A percentile compares a stretch with the other conserved stretches of the same genome.
Evolutionary conservation across 768 basidiomycete genomes (phyloP).

Genomic region (Aureoboletus auriporus): DNA sequence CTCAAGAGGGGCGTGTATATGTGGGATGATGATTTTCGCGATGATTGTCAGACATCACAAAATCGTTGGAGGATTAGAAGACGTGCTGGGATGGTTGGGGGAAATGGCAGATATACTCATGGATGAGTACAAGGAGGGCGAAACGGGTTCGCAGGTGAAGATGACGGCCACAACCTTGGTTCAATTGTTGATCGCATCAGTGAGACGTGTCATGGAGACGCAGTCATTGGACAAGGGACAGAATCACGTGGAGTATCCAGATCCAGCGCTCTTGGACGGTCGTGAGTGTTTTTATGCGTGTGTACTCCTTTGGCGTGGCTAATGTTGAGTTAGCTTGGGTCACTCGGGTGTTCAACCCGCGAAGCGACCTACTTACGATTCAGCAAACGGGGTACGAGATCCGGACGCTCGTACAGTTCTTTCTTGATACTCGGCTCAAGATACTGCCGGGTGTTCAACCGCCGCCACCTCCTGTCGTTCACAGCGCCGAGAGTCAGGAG

Average conservation of each 20-base stretch:
- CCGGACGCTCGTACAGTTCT: slow-evolving; percentile 52
- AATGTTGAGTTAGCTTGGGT: slow-evolving; percentile 49
- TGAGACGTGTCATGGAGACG: slow-evolving; percentile 48
- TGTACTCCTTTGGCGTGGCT: slow-evolving; percentile 4
- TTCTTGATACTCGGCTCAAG: slow-evolving; percentile 53
- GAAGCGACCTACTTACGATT: slow-evolving; percentile 39
- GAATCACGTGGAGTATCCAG: slow-evolving; percentile 49
- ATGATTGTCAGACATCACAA: slow-evolving; percentile 54
- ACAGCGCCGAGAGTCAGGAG: slow-evolving; percentile 49
- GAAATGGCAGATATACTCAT: slow-evolving; percentile 55
- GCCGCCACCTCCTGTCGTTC: slow-evolving; percentile 30
- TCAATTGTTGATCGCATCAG: slow-evolving; percentile 52
- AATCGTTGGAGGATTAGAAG: slow-evolving; percentile 40
- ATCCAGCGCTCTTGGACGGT: slow-evolving; percentile 52
- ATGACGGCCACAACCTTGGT: slow-evolving; percentile 36
- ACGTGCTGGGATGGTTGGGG: slow-evolving; percentile 59
- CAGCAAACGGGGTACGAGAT: slow-evolving; percentile 50
- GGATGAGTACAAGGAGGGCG: slow-evolving; percentile 45
- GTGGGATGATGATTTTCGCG: slow-evolving; percentile 68
- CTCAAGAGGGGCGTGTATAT: slow-evolving; percentile 68
- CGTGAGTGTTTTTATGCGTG: slow-evolving; percentile 37
- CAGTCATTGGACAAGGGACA: slow-evolving; percentile 35
- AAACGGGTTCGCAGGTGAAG: slow-evolving; percentile 19
- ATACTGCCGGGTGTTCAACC: slow-evolving; percentile 40
- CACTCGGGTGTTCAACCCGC: slow-evolving; percentile 42